A percentile compares a stretch with the other conserved stretches of the same genome.
Conservation (phyloP, 78 protist species). For the slime mould (Dictyostelium discoideum) region dicty_2.7 NC_007088.5:2618001-2618500, state of each 20-base stretch:
- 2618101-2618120: conserved; percentile 44
- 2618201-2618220: conserved; percentile 28
- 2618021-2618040: not conserved
- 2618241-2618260: conserved; percentile 37
- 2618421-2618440: conserved; percentile 20
- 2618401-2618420: conserved; percentile 10
- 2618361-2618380: conserved; percentile 29
- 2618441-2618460: conserved; percentile 23
- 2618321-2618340: conserved; percentile 14
- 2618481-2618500: conserved; percentile 12
- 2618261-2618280: not conserved
- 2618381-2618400: not conserved
- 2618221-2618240: conserved; percentile 36
- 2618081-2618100: conserved; percentile 47
- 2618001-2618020: not conserved
- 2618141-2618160: conserved; percentile 40
- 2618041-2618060: not conserved
- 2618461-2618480: conserved; percentile 18
- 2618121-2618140: not conserved
- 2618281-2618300: not conserved
- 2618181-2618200: conserved; percentile 26
- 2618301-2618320: conserved; percentile 19
- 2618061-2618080: not conserved
- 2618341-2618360: conserved; percentile 30
- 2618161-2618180: conserved; percentile 35